Evolutionary conservation across 495 filamentous ascomycete species (phyloP).

Genomic region (Penicillium malachiteum): DNA sequence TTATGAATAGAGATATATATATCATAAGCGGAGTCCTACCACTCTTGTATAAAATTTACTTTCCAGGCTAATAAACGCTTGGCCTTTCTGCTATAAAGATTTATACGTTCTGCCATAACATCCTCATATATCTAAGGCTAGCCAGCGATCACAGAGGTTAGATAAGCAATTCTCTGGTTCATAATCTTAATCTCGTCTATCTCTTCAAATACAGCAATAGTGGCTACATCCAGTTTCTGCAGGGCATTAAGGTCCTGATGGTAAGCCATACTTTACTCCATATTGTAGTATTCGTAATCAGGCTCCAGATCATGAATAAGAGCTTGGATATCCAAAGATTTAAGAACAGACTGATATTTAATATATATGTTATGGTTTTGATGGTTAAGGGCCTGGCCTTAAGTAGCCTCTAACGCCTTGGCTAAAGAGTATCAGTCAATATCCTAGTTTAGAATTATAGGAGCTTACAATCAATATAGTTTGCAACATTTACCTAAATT

Average conservation of each 20-base stretch:
- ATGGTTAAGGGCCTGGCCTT: constrained; percentile 20
- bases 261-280: constrained; percentile 27
- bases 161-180: constrained; percentile 13
- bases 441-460: neutral
- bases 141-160: constrained; percentile 14
- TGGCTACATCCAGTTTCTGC: constrained; percentile 13
- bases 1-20: constrained; percentile 21
- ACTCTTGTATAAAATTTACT: constrained; percentile 15
- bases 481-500: constrained; percentile 18
- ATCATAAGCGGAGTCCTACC: constrained; percentile 18
- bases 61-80: constrained; percentile 12
- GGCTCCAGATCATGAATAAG: constrained; percentile 21
- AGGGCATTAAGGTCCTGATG: constrained; percentile 21
- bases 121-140: constrained; percentile 7
- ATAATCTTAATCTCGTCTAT: constrained; percentile 13
- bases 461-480: constrained; percentile 7
- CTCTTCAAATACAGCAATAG: constrained; percentile 12
- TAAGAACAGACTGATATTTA: constrained; percentile 22
- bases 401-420: constrained; percentile 23
- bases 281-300: constrained; percentile 21
- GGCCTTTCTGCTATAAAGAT: constrained; percentile 20
- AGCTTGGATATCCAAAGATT: constrained; percentile 21
- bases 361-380: constrained; percentile 23
- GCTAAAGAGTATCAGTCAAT: constrained; percentile 9
- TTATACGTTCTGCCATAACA: constrained; percentile 7